Evolutionary conservation across 179 eudicot genomes (phyloP).

Genomic region (Amaranthus tricolor): DNA sequence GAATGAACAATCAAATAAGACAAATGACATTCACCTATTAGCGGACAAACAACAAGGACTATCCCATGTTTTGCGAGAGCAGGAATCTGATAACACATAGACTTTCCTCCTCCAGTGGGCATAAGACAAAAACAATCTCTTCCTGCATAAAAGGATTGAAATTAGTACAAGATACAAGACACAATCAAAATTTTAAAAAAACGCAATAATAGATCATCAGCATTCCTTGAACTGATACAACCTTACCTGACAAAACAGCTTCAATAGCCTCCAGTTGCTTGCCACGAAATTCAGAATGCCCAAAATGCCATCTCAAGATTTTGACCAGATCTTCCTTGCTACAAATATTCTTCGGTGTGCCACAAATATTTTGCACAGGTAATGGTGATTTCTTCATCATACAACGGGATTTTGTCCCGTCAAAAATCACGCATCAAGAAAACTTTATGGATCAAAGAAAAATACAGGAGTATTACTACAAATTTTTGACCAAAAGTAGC

Average conservation of each 20-base stretch:
- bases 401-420: conserved; percentile 3
- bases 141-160: conserved; percentile 42
- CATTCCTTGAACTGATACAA: neutral
- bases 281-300: conserved; percentile 82
- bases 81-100: conserved; percentile 92
- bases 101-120: conserved; percentile 99
- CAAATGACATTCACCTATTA: conserved; percentile 72
- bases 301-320: conserved; percentile 94
- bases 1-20: conserved; percentile 19
- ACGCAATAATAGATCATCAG: neutral
- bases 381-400: conserved; percentile 73
- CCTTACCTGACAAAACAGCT: conserved; percentile 82
- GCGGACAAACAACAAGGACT: conserved; percentile 91
- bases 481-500: neutral
- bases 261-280: conserved; percentile 90
- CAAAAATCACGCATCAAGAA: neutral
- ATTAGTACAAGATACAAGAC: conserved; percentile 10
- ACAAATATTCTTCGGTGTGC: conserved; percentile 39
- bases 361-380: conserved; percentile 52
- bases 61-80: conserved; percentile 77
- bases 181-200: neutral
- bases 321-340: conserved; percentile 77
- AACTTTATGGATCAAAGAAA: neutral
- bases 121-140: conserved; percentile 94
- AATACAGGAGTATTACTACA: neutral